phyloP scores from a whole-genome alignment of 2,329 filamentous ascomycete genomes.

The Trichophyton simii region DNA sequence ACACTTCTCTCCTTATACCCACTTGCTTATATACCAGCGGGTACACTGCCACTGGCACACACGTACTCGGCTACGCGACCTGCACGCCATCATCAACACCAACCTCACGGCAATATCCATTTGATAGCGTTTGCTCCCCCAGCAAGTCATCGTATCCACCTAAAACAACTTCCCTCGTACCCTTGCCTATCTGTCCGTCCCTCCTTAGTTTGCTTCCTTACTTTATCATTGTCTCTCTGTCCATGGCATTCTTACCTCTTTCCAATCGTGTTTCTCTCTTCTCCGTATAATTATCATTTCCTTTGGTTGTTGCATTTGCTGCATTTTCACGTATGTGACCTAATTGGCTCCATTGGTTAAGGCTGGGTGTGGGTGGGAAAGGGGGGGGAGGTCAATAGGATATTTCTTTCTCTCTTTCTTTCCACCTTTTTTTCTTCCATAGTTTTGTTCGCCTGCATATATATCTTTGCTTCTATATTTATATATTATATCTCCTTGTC shows the following conservation, averaged over 20 bases:
- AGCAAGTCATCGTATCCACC: not conserved
- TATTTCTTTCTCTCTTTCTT: not conserved
- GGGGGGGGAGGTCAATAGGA: not conserved
- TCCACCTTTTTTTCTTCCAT: not conserved
- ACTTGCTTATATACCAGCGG: too few relatives aligned
- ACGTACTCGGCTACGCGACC: too few relatives aligned
- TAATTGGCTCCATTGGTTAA: not conserved
- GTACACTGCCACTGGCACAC: too few relatives aligned
- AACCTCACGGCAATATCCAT: not conserved
- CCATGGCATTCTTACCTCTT: not conserved
- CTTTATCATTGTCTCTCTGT: not conserved
- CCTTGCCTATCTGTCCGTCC: not conserved
- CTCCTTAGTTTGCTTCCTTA: not conserved
- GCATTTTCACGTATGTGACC: not conserved
- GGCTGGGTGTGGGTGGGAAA: not conserved
- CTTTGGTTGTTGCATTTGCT: constrained; percentile 1
- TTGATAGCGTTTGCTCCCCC: not conserved
- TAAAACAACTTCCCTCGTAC: not conserved
- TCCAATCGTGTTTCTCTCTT: not conserved
- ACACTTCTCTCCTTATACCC: too few relatives aligned
- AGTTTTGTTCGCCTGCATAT: too few relatives aligned
- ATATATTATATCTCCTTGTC: too few relatives aligned
- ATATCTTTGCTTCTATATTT: too few relatives aligned
- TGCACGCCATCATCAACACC: too few relatives aligned
- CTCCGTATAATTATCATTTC: not conserved